Base-by-base conservation (phyloP, 2,329 filamentous ascomycete genomes). In the Diaporthe citri region DNA sequence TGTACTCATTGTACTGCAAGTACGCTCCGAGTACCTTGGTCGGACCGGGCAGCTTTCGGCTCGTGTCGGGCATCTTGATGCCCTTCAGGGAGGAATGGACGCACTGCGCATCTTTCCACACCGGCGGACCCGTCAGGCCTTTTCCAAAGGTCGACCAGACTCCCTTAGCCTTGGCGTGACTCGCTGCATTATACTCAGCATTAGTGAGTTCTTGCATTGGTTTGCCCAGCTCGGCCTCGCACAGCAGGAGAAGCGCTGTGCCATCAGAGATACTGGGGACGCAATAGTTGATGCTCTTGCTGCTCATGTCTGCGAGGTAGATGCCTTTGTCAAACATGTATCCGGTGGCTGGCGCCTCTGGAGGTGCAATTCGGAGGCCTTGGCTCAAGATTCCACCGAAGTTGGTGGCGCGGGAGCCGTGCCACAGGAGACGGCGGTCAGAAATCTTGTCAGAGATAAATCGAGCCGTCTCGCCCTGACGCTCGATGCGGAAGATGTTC, bases 311-410 rank as follows among this genome's bases (percentile, higher is more conserved):
- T 3, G 95, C 95, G 2, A 97, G 89, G 81, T 97, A 97, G 62
- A 97, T 93, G 59, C 95, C 95, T 83, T 97, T 97, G 74, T 93
- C 95, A 78, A 97, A 97, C 93, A 96, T 96, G 85, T 96, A 95
- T 1, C 94, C 94, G 6, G 88, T 90, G 0, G 92, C 92, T 0
- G 95, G 95, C 0, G 95, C 95, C 82, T 97, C 93, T 0, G 93
- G 93, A 0, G 95, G 95, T 9, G 95, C 95, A 78, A 97, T 97
- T n/a, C 95, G 93, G 9, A 98, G 89, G 77, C 95, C 95, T 83
- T 97, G 94, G 74, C 92, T 93, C 56, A 97, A 90, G 75, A 98
- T 98, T 80, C 95, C 95, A 80, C 93, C 95, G 78, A 93, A 97
- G 82, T 97, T 97, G 71, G 94, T 97, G 43, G 88, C 90, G 46